Percentiles rank a stretch among this genome's conserved stretches.
These are phyloP conservation scores for Adansonia digitata DNA, from an alignment of 345 rosid genomes.

Conservation along the genomic window DNA sequence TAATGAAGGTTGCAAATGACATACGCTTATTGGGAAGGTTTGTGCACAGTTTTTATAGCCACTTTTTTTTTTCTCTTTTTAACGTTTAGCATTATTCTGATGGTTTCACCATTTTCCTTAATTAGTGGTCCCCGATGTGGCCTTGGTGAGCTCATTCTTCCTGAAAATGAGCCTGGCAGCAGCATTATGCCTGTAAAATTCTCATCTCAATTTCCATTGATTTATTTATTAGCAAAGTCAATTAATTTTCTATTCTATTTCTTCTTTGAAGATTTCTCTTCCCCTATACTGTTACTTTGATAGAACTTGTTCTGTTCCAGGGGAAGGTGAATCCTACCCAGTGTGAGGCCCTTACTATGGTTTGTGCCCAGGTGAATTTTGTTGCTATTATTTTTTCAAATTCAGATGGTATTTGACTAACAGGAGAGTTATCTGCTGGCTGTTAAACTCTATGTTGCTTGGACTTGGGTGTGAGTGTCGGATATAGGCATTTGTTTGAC, in stretches of 20 bases:
- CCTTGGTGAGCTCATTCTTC: constrained; percentile 1
- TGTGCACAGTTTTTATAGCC: neutral
- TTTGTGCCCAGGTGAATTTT: neutral
- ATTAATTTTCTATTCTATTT: too few relatives aligned
- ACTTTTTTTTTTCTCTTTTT: neutral
- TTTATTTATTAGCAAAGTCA: neutral
- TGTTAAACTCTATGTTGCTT: too few relatives aligned
- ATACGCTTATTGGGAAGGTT: neutral
- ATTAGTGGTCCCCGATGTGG: neutral
- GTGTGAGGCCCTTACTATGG: constrained; percentile 5
- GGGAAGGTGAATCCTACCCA: constrained; percentile 1
- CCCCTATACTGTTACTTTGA: too few relatives aligned
- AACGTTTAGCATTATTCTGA: constrained; percentile 14
- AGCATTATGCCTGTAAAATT: neutral
- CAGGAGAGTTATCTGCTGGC: too few relatives aligned
- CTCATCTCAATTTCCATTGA: neutral
- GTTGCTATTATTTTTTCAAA: neutral
- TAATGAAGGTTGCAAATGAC: constrained; percentile 1
- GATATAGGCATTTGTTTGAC: too few relatives aligned
- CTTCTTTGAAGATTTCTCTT: too few relatives aligned
- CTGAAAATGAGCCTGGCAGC: constrained; percentile 2
- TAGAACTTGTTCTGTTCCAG: neutral
- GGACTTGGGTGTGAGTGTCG: too few relatives aligned
- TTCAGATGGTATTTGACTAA: too few relatives aligned
- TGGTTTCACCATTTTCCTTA: neutral